Evolutionary conservation across 306 rosid species (phyloP).

Genomic region (Quercus ilex): DNA sequence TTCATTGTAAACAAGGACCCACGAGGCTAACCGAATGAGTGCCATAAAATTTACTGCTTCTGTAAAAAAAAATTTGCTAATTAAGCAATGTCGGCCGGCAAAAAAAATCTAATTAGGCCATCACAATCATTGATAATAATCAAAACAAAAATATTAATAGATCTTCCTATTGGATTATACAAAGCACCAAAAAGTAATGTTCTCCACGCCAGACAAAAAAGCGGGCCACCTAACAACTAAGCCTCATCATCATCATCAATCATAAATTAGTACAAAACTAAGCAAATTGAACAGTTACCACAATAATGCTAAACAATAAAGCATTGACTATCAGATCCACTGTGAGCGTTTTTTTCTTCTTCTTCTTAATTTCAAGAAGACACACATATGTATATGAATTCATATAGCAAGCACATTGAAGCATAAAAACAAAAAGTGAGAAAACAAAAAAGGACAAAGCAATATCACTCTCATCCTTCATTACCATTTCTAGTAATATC

Average conservation of each 20-base stretch:
- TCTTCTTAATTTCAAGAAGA: too few relatives aligned
- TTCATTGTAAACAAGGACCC: background rate
- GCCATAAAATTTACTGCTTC: background rate
- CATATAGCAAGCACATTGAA: too few relatives aligned
- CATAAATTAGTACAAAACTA: background rate
- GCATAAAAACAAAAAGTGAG: background rate
- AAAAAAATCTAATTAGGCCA: background rate
- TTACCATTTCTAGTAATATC: background rate
- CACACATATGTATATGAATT: too few relatives aligned
- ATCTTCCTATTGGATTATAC: background rate
- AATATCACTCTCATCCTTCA: background rate
- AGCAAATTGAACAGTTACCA: background rate
- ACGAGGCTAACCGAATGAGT: background rate
- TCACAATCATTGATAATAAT: background rate
- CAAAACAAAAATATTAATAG: background rate
- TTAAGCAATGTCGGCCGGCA: background rate
- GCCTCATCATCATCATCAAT: slow-evolving; percentile 1
- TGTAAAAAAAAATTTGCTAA: background rate
- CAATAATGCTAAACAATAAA: background rate
- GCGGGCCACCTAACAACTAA: slow-evolving; percentile 37
- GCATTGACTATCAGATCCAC: background rate
- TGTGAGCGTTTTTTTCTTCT: background rate
- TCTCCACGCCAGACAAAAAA: slow-evolving; percentile 27
- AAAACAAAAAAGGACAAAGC: background rate
- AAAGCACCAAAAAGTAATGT: background rate